Base-by-base conservation (phyloP, 2,329 filamentous ascomycete genomes). In the Cryphonectria carpinicola region DNA sequence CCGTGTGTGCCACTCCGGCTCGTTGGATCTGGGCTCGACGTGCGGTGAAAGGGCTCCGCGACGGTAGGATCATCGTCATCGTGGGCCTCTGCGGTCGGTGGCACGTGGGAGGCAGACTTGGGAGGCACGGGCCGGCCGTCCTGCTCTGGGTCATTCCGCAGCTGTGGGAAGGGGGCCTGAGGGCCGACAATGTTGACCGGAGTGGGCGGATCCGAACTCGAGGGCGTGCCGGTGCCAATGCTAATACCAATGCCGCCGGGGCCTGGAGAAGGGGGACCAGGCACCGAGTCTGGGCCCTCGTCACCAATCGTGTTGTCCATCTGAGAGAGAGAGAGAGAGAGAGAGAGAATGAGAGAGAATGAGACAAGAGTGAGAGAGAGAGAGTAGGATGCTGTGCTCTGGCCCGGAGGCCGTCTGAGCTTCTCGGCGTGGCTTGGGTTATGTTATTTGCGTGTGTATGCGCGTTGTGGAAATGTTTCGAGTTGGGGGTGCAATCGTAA, bases 21-120 rank as follows among this genome's bases (percentile, higher is more conserved):
- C 28, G 78, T 75, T 10, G 82, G 79, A 56, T 87, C 83, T 14
- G 86, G 87, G 75, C 87, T 90, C 32, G 82, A 83, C 4, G 84
- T 86, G 63, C 88, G 85, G 35, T 87, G 79, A 71, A 90, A 90
- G 4, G 88, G 88, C 71, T 83, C 84, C 35, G 87, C 87, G 49
- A 89, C 84, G 0, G 86, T 85, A 11, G 85, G 84, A 73, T 90
- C 88, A 71, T 89, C 88, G 62, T 88, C 86, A 73, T 88, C 86
- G 72, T 88, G 86, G 67, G 86, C 85, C 72, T 86, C 85, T 43
- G 73, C 75, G 28, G 70, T 25, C 17, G 67, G 65, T 8, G 49
- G 72, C 65, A 60, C 68, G 49, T 65, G 73, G 17, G 66, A 61
- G 35, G 66, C 49, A 46, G 19, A 76, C 73, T 71, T 79, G 77